Base-by-base conservation (phyloP, 192 early-diverging fungal genomes). In the Coemansia sp. region DNA sequence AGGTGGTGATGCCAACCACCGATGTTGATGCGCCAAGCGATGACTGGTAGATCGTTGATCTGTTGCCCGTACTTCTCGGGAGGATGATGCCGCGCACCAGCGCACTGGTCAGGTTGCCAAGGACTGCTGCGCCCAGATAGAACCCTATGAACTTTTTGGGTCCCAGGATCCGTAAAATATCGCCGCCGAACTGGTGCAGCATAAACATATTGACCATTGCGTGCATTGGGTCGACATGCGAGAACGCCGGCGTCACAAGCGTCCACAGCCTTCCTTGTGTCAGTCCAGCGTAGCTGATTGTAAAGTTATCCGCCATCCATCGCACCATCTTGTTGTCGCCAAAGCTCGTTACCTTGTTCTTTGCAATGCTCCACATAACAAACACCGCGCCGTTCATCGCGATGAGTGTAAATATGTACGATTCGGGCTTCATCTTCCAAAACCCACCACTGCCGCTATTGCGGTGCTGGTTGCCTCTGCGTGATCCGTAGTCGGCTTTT, bases 241-340 rank as follows among this genome's bases (percentile, higher is more conserved):
- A 82, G 46, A 84, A 84, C 58, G 75, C 79, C 15, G 80, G 65
- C 28, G 83, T 84, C 6, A 84, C 21, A 13, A 82, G 64, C 26
- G 83, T 84, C 75, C 76, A 84, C 18, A 75, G 31, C 26, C 83
- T 72, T 5, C 79, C 79, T 15, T 56, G 28, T 8, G 30, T 57
- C 9, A 75, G 59, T 48, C 79, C 73, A 42, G 23, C 62, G 60
- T 69, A 71, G 45, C 58, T 79, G 10, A 59, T 61, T 4, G 70
- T 66, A 40, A 76, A 84, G 64, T 84, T 72, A 0, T 45, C 31
- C 20, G 59, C 37, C 77, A 84, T 75, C 73, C 63, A 76, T 3
- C 5, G 29, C 29, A 58, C 0, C 62, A 79, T 42, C 7, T 23
- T 45, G 34, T 12, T 8, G 58, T 79, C 77, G 53, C 59, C 57